Evolutionary conservation across 768 basidiomycete species (phyloP).

Genomic region (Dacryopinax spathularia): DNA sequence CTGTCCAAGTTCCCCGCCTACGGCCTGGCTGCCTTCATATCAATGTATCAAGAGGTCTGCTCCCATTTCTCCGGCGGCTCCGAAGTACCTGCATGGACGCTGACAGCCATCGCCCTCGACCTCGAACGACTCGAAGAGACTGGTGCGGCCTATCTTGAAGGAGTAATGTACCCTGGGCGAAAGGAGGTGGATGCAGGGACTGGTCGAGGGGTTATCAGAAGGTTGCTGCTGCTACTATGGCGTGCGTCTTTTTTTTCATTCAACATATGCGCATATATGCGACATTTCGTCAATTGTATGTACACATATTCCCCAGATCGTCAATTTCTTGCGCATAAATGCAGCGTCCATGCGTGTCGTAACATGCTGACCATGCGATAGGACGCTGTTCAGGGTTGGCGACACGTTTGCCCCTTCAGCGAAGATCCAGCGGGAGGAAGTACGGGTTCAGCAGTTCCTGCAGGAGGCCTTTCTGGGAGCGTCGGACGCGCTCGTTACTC

Average conservation of each 20-base stretch:
- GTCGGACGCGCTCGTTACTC: slow-evolving; percentile 22
- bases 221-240: slow-evolving; percentile 27
- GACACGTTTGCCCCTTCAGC: slow-evolving; percentile 26
- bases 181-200: slow-evolving; percentile 20
- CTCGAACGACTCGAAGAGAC: slow-evolving; percentile 22
- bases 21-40: slow-evolving; percentile 14
- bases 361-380: too few relatives aligned
- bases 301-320: too few relatives aligned
- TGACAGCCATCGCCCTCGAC: slow-evolving; percentile 27
- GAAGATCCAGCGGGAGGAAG: slow-evolving; percentile 17
- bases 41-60: slow-evolving; percentile 29
- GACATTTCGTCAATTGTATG: too few relatives aligned
- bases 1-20: slow-evolving; percentile 13
- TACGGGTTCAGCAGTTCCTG: slow-evolving; percentile 25
- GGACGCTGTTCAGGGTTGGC: slow-evolving; percentile 31
- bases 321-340: too few relatives aligned
- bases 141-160: slow-evolving; percentile 27
- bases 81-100: slow-evolving; percentile 31
- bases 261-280: slow-evolving; percentile 6
- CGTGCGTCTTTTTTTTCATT: too few relatives aligned
- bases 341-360: too few relatives aligned
- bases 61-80: slow-evolving; percentile 28
- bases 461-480: slow-evolving; percentile 27
- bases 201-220: slow-evolving; percentile 29
- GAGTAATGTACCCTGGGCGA: slow-evolving; percentile 15